A percentile compares a stretch with the other conserved stretches of the same genome.
Conservation (phyloP, 345 rosid species). For the Pistacia atlantica region DNA sequence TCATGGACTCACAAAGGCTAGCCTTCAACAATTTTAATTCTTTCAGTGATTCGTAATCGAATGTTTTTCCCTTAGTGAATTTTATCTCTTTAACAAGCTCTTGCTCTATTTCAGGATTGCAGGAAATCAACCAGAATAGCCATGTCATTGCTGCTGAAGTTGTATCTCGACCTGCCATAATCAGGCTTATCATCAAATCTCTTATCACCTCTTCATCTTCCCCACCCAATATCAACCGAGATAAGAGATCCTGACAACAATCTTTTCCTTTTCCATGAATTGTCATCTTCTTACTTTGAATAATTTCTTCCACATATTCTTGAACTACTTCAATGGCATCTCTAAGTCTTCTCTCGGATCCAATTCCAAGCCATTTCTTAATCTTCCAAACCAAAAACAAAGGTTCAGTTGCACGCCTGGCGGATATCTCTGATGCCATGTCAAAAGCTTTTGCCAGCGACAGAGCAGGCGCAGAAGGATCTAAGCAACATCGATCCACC, state of each 20-base stretch:
- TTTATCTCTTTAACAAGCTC: slow-evolving; percentile 45
- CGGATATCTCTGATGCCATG: slow-evolving; percentile 55
- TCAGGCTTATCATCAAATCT: slow-evolving; percentile 58
- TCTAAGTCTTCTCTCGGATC: slow-evolving; percentile 57
- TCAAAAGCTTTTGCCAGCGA: slow-evolving; percentile 54
- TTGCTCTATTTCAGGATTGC: slow-evolving; percentile 34
- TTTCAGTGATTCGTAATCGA: slow-evolving; percentile 40
- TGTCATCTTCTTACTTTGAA: slow-evolving; percentile 35
- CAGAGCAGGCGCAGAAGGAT: slow-evolving; percentile 32
- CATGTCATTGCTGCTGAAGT: slow-evolving; percentile 67
- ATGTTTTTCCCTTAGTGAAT: slow-evolving; percentile 15
- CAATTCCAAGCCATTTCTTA: slow-evolving; percentile 51
- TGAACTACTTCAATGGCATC: slow-evolving; percentile 45
- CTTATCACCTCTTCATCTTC: slow-evolving; percentile 45
- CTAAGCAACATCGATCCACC: slow-evolving; percentile 41
- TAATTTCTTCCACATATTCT: slow-evolving; percentile 25
- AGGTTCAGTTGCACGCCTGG: slow-evolving; percentile 56
- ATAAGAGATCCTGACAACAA: slow-evolving; percentile 40
- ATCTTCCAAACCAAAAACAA: slow-evolving; percentile 62
- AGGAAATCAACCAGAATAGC: slow-evolving; percentile 62
- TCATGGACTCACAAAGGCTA: slow-evolving; percentile 64
- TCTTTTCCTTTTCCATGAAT: background rate
- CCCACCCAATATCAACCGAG: slow-evolving; percentile 43
- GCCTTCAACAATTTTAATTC: slow-evolving; percentile 52
- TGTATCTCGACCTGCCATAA: slow-evolving; percentile 75